Percentiles rank a stretch among this genome's conserved stretches.
Evolutionary conservation across 1,284 basidiomycete species (phyloP).

Genomic region (Papiliotrema flavescens): DNA sequence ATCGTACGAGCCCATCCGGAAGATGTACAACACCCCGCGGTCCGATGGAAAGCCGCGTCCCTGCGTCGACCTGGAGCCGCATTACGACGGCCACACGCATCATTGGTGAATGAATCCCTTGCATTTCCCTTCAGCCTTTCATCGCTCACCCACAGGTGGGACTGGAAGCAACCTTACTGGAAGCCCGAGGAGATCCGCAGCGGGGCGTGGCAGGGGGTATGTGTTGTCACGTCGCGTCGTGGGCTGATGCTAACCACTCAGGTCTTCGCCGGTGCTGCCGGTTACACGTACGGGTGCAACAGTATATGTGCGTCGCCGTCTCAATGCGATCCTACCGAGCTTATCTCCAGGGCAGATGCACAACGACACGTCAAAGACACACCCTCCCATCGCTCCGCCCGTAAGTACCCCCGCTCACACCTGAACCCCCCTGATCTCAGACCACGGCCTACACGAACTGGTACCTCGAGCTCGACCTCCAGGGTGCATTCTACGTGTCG

Average conservation of each 20-base stretch:
- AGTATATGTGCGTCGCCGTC: slow-evolving; percentile 8
- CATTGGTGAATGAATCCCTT: not conserved
- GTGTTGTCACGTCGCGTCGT: not conserved
- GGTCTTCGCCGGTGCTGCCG: slow-evolving; percentile 13
- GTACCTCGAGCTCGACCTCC: slow-evolving; percentile 18
- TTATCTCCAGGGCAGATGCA: slow-evolving; percentile 15
- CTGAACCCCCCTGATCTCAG: not conserved
- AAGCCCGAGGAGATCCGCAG: slow-evolving; percentile 11
- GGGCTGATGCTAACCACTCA: not conserved
- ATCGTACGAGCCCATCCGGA: slow-evolving; percentile 6
- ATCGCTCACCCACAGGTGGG: not conserved
- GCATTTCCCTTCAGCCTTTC: not conserved
- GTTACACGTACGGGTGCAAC: slow-evolving; percentile 20
- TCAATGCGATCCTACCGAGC: not conserved
- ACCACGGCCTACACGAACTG: slow-evolving; percentile 12
- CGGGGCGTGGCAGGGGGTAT: slow-evolving; percentile 8
- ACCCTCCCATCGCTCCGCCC: slow-evolving; percentile 13
- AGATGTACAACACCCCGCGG: slow-evolving; percentile 8
- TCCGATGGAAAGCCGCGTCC: slow-evolving; percentile 7
- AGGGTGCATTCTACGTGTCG: slow-evolving; percentile 10
- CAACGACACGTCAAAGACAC: slow-evolving; percentile 12
- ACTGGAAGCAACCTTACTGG: slow-evolving; percentile 6
- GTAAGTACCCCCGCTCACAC: slow-evolving; percentile 1
- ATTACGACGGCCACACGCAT: slow-evolving; percentile 14
- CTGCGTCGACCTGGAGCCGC: slow-evolving; percentile 16